Conservation (phyloP, 345 rosid species). For the Heritiera littoralis region DNA sequence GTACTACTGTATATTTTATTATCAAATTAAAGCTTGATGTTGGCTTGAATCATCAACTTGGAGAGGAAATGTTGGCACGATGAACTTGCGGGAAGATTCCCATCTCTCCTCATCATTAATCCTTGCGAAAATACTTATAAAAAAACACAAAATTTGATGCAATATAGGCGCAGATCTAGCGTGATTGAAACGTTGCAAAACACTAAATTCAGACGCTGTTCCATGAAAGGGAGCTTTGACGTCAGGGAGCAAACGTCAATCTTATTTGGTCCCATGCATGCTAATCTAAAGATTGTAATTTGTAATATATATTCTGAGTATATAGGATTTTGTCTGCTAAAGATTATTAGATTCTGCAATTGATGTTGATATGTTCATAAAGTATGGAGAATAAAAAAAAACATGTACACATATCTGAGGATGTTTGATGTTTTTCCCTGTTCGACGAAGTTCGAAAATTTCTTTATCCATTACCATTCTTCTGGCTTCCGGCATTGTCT, state of each 20-base stretch:
- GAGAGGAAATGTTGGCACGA: conserved; percentile 4
- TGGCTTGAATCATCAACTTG: not conserved
- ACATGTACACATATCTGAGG: not conserved
- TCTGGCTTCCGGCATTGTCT: not conserved
- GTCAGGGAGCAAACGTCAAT: not conserved
- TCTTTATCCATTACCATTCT: not conserved
- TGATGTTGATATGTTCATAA: not conserved
- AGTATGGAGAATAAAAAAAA: not conserved
- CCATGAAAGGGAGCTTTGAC: not conserved
- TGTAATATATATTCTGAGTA: too few species aligned
- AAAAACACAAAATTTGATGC: not conserved
- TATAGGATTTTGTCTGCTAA: not conserved
- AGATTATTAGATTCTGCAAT: not conserved
- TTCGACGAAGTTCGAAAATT: not conserved
- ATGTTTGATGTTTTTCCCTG: not conserved
- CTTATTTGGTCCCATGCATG: conserved; percentile 12
- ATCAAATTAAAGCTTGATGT: not conserved
- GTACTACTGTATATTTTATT: not conserved
- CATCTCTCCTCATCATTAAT: not conserved
- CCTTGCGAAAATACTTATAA: not conserved
- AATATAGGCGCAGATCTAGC: not conserved
- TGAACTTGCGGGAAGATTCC: conserved; percentile 12
- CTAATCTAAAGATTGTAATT: not conserved
- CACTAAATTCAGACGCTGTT: too few species aligned
- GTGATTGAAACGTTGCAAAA: not conserved